phyloP scores from a whole-genome alignment of 768 basidiomycete genomes.

The Calvatia gigantea region DNA sequence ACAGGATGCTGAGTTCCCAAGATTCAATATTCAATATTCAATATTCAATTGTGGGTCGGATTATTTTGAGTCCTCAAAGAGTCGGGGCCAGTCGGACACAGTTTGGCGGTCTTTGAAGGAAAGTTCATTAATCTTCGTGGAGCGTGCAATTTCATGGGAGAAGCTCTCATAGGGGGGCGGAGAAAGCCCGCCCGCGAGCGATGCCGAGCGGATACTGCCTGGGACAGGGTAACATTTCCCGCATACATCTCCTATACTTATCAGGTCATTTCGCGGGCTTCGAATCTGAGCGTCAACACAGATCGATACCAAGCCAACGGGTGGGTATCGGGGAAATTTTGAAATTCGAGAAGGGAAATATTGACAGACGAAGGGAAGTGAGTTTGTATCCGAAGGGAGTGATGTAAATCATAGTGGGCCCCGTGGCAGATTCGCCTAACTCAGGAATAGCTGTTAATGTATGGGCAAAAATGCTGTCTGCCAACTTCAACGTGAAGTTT shows the following conservation, averaged over 20 bases:
- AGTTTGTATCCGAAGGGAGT: too few species aligned
- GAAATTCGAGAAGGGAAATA: too few species aligned
- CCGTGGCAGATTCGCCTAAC: too few species aligned
- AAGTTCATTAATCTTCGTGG: background rate
- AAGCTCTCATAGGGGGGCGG: background rate
- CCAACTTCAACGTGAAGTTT: too few species aligned
- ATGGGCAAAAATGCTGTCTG: too few species aligned
- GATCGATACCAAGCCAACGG: too few species aligned
- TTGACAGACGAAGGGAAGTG: too few species aligned
- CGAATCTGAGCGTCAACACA: too few species aligned
- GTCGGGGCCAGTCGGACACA: background rate
- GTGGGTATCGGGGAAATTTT: too few species aligned
- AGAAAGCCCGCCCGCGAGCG: background rate
- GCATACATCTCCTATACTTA: constrained; percentile 1
- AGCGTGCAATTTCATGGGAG: constrained; percentile 1
- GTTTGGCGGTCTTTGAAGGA: background rate
- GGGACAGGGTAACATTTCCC: background rate
- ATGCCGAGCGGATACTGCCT: background rate
- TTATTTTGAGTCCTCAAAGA: background rate
- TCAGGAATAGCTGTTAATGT: too few species aligned
- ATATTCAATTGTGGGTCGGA: background rate
- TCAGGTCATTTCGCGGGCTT: constrained; percentile 8
- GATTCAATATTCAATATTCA: background rate
- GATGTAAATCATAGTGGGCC: too few species aligned
- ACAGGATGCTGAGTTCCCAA: background rate